These are phyloP conservation scores for Posidonia australis DNA, from an alignment of 106 monocot genomes.

Conservation along the genomic window DNA sequence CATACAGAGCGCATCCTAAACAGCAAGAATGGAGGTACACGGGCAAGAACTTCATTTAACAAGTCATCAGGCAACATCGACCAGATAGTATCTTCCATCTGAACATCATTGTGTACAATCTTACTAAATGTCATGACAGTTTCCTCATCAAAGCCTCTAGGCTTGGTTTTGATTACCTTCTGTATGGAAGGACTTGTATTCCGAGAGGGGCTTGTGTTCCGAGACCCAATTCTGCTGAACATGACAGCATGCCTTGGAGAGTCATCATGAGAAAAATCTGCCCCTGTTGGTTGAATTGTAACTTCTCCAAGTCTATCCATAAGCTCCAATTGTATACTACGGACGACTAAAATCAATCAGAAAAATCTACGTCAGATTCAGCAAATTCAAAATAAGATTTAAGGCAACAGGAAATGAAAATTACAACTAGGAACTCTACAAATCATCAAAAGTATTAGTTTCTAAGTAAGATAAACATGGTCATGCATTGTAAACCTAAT, in stretches of 20 bases:
- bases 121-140: conserved; percentile 44
- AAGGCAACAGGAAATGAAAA: too few relatives aligned
- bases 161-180: conserved; percentile 61
- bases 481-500: too few relatives aligned
- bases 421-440: too few relatives aligned
- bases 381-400: too few relatives aligned
- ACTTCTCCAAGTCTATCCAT: conserved; percentile 8
- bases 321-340: too few relatives aligned
- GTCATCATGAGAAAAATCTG: conserved; percentile 3
- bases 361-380: too few relatives aligned
- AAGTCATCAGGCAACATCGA: conserved; percentile 49
- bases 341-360: too few relatives aligned
- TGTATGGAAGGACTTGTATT: conserved; percentile 55
- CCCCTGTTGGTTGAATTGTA: conserved; percentile 1
- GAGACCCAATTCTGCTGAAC: conserved; percentile 5
- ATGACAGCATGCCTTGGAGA: conserved; percentile 4
- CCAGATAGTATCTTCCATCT: conserved; percentile 67
- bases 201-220: conserved; percentile 15
- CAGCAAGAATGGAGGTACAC: conserved; percentile 59
- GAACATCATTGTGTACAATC: conserved; percentile 39
- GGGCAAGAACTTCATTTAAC: conserved; percentile 58
- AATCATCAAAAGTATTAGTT: too few relatives aligned
- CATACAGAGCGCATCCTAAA: conserved; percentile 59
- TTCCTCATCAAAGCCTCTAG: conserved; percentile 74
- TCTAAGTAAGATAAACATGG: too few relatives aligned